A percentile compares a stretch with the other conserved stretches of the same genome.
Conservation (phyloP, 164 flowering plant species). For the Buxus sempervirens region DNA sequence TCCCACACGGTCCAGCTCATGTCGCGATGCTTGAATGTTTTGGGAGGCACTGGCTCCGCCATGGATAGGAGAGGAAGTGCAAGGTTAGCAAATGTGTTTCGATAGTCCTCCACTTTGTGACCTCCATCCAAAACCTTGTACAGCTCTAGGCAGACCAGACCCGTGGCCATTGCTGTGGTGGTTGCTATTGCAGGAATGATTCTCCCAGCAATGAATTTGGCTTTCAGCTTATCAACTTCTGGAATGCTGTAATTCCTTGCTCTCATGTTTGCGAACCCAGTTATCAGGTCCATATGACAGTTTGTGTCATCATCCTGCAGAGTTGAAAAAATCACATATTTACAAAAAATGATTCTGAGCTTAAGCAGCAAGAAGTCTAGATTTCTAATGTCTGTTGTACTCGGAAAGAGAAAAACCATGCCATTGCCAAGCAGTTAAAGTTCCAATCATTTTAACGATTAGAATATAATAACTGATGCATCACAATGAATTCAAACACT, state of each 20-base stretch:
- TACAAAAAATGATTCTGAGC: neutral
- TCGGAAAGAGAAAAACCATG: too few relatives aligned
- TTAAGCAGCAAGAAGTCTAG: neutral
- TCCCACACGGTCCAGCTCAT: conserved; percentile 95
- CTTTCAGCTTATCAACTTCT: conserved; percentile 86
- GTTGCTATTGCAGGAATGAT: conserved; percentile 92
- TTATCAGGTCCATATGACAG: conserved; percentile 78
- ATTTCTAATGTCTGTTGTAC: neutral
- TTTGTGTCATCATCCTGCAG: conserved; percentile 89
- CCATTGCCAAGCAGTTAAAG: too few relatives aligned
- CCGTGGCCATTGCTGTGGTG: conserved; percentile 87
- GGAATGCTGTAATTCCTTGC: conserved; percentile 89
- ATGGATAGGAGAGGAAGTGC: conserved; percentile 85
- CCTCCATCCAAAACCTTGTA: conserved; percentile 75
- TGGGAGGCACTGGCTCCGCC: conserved; percentile 90
- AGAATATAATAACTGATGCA: too few relatives aligned
- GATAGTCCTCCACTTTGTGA: conserved; percentile 75
- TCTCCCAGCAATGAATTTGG: conserved; percentile 89
- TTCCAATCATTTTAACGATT: too few relatives aligned
- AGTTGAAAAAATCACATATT: neutral
- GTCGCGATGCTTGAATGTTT: conserved; percentile 68
- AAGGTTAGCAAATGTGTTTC: conserved; percentile 82
- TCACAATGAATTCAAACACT: too few relatives aligned
- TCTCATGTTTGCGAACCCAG: conserved; percentile 89
- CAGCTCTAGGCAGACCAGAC: conserved; percentile 87